Conservation (phyloP, 2,329 filamentous ascomycete species). For the Xylaria sp. region DNA sequence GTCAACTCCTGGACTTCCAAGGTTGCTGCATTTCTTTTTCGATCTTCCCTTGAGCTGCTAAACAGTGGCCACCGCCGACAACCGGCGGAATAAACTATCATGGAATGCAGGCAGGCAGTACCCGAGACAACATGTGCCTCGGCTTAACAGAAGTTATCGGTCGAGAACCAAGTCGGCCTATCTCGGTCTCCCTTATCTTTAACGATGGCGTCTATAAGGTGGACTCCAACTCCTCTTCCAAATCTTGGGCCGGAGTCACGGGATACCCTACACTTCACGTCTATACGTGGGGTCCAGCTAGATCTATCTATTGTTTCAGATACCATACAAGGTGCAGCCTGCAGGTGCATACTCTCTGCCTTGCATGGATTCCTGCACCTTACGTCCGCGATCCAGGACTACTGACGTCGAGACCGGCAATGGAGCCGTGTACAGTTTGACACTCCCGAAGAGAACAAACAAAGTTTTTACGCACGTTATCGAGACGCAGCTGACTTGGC, state of each 20-base stretch:
- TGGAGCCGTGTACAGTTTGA: conserved; percentile 16
- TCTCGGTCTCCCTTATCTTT: neutral
- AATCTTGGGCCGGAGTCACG: neutral
- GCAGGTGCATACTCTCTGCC: neutral
- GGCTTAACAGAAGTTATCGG: neutral
- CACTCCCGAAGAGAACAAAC: neutral
- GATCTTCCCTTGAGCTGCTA: neutral
- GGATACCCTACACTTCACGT: neutral
- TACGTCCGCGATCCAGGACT: conserved; percentile 21
- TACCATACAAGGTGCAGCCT: conserved; percentile 4
- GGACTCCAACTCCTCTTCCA: conserved; percentile 1
- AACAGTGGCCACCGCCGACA: neutral
- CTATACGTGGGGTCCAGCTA: conserved; percentile 2
- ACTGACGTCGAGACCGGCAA: conserved; percentile 10
- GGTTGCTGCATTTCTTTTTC: neutral
- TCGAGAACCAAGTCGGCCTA: neutral
- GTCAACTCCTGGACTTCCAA: neutral
- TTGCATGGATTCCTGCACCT: conserved; percentile 13
- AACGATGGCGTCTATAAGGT: neutral
- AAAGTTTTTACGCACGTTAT: neutral
- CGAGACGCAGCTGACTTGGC: conserved; percentile 7
- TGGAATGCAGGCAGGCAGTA: too few relatives aligned
- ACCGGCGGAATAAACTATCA: too few relatives aligned
- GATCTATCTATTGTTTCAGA: neutral
- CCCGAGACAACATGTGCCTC: neutral